These are phyloP conservation scores for Clonostachys rosea DNA, from an alignment of 2,329 filamentous ascomycete genomes.

Conservation along the genomic window DNA sequence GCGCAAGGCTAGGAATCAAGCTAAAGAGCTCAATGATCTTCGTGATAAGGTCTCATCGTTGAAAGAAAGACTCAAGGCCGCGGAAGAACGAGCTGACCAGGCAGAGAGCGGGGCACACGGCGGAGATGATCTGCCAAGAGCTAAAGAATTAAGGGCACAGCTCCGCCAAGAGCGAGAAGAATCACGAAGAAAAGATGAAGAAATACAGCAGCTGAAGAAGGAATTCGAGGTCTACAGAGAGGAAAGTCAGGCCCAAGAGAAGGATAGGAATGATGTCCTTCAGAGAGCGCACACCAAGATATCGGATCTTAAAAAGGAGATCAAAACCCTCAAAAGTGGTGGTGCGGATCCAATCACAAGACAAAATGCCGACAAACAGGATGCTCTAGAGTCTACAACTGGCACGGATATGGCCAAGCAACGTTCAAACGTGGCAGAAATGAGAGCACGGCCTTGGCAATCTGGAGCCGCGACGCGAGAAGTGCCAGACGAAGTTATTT, in stretches of 20 bases:
- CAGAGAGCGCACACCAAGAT: slow-evolving; percentile 54
- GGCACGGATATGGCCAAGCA: background rate
- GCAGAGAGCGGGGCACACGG: slow-evolving; percentile 21
- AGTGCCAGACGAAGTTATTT: background rate
- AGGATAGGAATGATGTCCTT: slow-evolving; percentile 50
- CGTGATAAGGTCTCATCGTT: slow-evolving; percentile 48
- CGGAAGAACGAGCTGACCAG: slow-evolving; percentile 36
- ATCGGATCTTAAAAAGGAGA: slow-evolving; percentile 47
- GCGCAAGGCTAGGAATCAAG: slow-evolving; percentile 46
- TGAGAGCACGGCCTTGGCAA: background rate
- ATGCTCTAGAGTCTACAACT: background rate
- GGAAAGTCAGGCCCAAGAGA: slow-evolving; percentile 46
- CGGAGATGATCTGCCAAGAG: slow-evolving; percentile 7
- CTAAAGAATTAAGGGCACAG: slow-evolving; percentile 32
- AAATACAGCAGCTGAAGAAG: slow-evolving; percentile 40
- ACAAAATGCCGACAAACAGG: background rate
- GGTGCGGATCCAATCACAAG: slow-evolving; percentile 9
- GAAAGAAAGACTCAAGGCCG: slow-evolving; percentile 42
- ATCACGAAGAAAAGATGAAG: slow-evolving; percentile 39
- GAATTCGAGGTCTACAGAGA: slow-evolving; percentile 51
- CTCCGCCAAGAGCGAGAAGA: slow-evolving; percentile 38
- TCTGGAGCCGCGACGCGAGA: background rate
- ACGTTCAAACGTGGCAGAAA: background rate
- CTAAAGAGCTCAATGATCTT: slow-evolving; percentile 44
- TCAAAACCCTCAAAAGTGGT: slow-evolving; percentile 35